phyloP scores from a whole-genome alignment of 768 basidiomycete species.

The Sporobolomyces roseus region DNA sequence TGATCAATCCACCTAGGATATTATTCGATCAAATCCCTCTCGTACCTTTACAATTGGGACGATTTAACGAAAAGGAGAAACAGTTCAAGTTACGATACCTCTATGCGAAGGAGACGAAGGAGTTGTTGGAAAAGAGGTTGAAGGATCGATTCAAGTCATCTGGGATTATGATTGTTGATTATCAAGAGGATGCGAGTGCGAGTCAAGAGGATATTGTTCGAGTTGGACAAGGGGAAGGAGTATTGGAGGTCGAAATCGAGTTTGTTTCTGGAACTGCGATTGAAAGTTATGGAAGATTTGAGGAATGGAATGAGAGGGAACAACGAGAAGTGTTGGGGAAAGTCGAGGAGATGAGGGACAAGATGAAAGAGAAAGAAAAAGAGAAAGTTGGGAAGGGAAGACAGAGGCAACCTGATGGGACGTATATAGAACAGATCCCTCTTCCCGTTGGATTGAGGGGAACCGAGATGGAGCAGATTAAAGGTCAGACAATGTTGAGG shows the following conservation, averaged over 20 bases:
- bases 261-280: neutral
- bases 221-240: neutral
- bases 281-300: neutral
- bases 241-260: neutral
- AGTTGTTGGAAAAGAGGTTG: neutral
- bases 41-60: neutral
- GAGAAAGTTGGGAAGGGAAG: neutral
- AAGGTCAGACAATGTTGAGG: neutral
- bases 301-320: neutral
- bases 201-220: neutral
- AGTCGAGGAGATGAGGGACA: neutral
- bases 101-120: neutral
- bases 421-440: neutral
- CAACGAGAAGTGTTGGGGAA: too few species aligned
- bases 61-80: neutral
- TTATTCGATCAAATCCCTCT: neutral
- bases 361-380: neutral
- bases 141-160: neutral
- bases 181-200: neutral
- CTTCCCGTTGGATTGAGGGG: neutral
- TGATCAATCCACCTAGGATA: neutral
- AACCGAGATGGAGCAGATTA: neutral
- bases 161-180: neutral
- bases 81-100: too few species aligned
- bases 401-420: slow-evolving; percentile 18